Evolutionary conservation across 2,329 filamentous ascomycete species (phyloP).

Genomic region (Lasiodiplodia hormozganensis): DNA sequence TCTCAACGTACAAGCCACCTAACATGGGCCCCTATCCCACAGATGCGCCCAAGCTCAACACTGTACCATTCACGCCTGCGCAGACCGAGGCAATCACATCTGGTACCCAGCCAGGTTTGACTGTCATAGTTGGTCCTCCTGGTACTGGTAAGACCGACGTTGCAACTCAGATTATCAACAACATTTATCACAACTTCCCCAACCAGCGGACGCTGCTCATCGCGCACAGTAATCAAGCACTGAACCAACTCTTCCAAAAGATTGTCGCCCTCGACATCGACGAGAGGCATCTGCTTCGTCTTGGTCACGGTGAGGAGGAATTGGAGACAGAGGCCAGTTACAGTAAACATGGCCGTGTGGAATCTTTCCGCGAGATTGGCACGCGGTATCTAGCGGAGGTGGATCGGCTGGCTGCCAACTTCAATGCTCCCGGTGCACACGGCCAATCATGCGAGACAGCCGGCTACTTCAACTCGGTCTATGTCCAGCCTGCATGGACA

Average conservation of each 20-base stretch:
- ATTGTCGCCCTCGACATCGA: conserved; percentile 97
- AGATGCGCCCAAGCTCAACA: conserved; percentile 82
- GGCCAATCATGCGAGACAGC: conserved; percentile 96
- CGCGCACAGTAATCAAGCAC: conserved; percentile 95
- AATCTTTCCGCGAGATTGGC: conserved; percentile 91
- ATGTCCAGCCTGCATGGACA: conserved; percentile 86
- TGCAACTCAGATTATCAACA: conserved; percentile 97
- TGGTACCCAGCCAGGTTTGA: conserved; percentile 91
- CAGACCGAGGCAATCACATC: conserved; percentile 94
- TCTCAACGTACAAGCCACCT: conserved; percentile 87
- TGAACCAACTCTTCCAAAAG: conserved; percentile 98
- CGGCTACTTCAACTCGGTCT: conserved; percentile 94
- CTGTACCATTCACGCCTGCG: conserved; percentile 85
- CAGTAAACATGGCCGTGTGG: conserved; percentile 92
- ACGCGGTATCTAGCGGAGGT: conserved; percentile 81
- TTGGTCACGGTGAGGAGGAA: conserved; percentile 96
- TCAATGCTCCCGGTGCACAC: conserved; percentile 90
- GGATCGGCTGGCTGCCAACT: conserved; percentile 80
- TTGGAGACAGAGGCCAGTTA: conserved; percentile 85
- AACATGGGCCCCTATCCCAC: conserved; percentile 90
- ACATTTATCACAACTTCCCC: conserved; percentile 98
- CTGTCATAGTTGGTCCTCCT: conserved; percentile 91
- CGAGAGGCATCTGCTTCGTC: conserved; percentile 85
- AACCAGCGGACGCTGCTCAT: conserved; percentile 89
- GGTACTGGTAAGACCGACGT: conserved; percentile 99